phyloP scores from a whole-genome alignment of 495 filamentous ascomycete genomes.

The Acidiella bohemica region DNA sequence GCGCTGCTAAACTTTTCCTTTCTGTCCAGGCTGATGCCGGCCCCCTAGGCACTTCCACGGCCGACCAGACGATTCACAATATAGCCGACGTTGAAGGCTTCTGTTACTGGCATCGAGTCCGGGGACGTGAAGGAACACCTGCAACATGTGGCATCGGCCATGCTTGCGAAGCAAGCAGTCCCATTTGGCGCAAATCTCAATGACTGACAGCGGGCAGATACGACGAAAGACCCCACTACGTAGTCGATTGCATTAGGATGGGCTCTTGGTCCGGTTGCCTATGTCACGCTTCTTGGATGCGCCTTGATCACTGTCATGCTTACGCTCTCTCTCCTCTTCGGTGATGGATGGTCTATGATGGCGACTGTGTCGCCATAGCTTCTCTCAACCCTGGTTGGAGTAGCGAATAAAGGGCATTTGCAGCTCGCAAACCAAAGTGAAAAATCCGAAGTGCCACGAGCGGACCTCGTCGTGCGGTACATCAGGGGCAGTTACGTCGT shows the following conservation, averaged over 20 bases:
- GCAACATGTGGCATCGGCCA: constrained; percentile 29
- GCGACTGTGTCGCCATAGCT: constrained; percentile 33
- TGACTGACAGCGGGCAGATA: not conserved
- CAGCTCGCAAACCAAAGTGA: constrained; percentile 22
- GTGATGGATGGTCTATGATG: constrained; percentile 33
- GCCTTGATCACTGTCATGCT: constrained; percentile 29
- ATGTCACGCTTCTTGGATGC: constrained; percentile 28
- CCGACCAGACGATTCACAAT: constrained; percentile 24
- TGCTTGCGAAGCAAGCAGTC: constrained; percentile 23
- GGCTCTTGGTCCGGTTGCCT: constrained; percentile 28
- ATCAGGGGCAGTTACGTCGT: constrained; percentile 29
- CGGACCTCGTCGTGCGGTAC: constrained; percentile 30
- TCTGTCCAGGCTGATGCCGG: constrained; percentile 29
- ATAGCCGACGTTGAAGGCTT: constrained; percentile 16
- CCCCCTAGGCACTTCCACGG: constrained; percentile 28
- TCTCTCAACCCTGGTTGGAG: constrained; percentile 32
- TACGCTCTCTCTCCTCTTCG: constrained; percentile 25
- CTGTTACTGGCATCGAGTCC: constrained; percentile 25
- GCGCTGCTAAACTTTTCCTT: constrained; percentile 29
- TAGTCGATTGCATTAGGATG: constrained; percentile 32
- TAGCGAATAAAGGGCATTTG: constrained; percentile 32
- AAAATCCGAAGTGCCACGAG: constrained; percentile 5
- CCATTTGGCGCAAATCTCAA: not conserved
- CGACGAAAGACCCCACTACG: constrained; percentile 2
- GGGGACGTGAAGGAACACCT: constrained; percentile 25